Evolutionary conservation across 2,329 filamentous ascomycete species (phyloP), one percentile per base, ranked within the genome.

Genomic region (Paecilomyces niveus): DNA sequence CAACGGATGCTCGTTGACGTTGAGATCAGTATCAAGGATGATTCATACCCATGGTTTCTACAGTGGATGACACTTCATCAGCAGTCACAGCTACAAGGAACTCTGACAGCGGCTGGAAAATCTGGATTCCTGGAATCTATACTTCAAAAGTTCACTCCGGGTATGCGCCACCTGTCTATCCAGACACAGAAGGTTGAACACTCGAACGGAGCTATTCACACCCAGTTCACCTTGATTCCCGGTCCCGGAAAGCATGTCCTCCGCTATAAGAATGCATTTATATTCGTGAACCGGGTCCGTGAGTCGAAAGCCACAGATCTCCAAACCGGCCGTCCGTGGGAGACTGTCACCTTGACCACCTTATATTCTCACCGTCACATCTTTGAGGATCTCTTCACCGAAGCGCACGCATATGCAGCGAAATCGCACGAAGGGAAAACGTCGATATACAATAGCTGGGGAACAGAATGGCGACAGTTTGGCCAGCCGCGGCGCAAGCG

Each of bases 1-100:
- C 87, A 89, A 56, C 90, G 93, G 54, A 85, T 99, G 77, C 86
- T 99, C 31, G 90, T 97, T 67, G 92, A 97, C 68, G 86, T 99
- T 68, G 94, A 99, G 75, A 96, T 99, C 74, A 93, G 90, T 73
- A 89, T 91, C 70, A 90, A 93, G 68, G 94, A 99, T 76, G 86
- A 91, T 52, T 92, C 93, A 1, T 99, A 97, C 72, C 87, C 87
- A 49, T 97, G 92, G 93, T 86, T 99, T 50, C 82, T 99, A 9
- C 88, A 92, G 63, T 99, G 94, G 92, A 89, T 99, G 72, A 92
- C 92, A 6, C 83, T 90, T 58, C 90, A 91, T 63, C 90, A 92
- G 55, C 82, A 86, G 57, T 69, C 78, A 68, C 65, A 89, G 81
- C 61, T 88, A 39, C 67, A 64, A 85, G 60, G 79, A 76, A 59